phyloP scores from a whole-genome alignment of 768 basidiomycete species.

The Trametes cubensis region DNA sequence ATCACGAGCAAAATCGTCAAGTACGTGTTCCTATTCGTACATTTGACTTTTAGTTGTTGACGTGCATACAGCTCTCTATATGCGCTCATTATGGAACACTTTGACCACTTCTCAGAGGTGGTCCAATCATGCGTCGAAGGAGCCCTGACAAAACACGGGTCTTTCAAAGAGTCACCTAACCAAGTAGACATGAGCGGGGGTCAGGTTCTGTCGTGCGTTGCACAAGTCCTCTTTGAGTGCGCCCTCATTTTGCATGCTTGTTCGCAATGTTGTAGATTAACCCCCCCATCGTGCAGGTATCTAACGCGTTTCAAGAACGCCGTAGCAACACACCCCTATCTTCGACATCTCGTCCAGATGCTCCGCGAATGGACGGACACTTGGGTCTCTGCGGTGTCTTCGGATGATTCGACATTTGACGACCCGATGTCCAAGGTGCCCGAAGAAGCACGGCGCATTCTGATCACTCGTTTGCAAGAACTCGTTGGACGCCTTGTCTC shows the following conservation, averaged over 20 bases:
- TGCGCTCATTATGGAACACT: constrained; percentile 19
- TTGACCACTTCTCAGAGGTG: constrained; percentile 43
- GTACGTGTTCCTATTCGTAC: constrained; percentile 36
- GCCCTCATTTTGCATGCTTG: constrained; percentile 21
- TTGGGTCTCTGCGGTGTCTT: constrained; percentile 29
- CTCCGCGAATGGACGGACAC: constrained; percentile 28
- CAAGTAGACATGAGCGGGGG: constrained; percentile 37
- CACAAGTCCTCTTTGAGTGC: constrained; percentile 55
- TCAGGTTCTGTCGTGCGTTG: constrained; percentile 49
- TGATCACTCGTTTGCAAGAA: constrained; percentile 18
- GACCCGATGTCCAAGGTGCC: constrained; percentile 23
- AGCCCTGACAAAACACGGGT: constrained; percentile 35
- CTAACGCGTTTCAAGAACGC: constrained; percentile 35
- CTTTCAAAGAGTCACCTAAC: constrained; percentile 29
- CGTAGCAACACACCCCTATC: constrained; percentile 25
- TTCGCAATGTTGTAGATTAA: background rate
- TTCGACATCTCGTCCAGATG: constrained; percentile 26
- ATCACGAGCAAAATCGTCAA: constrained; percentile 53
- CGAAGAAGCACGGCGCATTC: constrained; percentile 9
- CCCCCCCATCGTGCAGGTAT: constrained; percentile 26
- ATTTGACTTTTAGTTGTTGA: too few relatives aligned
- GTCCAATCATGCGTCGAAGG: constrained; percentile 45
- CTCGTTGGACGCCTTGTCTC: constrained; percentile 23
- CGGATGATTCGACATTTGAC: constrained; percentile 24
- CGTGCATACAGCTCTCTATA: constrained; percentile 14